phyloP scores from a whole-genome alignment of 208 protist genomes.

The Trichomonas gallinae region DNA sequence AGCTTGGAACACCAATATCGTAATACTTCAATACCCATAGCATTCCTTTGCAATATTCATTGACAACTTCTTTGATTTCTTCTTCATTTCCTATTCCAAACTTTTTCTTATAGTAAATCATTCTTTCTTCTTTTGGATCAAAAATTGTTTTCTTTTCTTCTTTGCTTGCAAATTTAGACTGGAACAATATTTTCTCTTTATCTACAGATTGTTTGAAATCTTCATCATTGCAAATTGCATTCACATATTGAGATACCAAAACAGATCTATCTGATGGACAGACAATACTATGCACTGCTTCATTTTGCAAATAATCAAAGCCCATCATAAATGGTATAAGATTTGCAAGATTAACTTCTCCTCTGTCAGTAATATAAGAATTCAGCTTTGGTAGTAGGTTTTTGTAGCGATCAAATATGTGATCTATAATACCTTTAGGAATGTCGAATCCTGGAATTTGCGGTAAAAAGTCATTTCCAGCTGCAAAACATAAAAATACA shows the following conservation, averaged over 20 bases:
- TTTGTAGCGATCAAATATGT: slow-evolving; percentile 64
- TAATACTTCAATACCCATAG: slow-evolving; percentile 98
- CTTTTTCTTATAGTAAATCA: background rate
- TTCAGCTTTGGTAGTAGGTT: slow-evolving; percentile 51
- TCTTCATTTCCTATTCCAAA: background rate
- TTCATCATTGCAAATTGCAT: background rate
- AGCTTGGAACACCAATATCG: slow-evolving; percentile 80
- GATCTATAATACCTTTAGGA: slow-evolving; percentile 65
- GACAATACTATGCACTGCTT: background rate
- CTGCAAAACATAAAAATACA: slow-evolving; percentile 62
- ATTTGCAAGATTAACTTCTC: background rate
- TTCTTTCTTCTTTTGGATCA: background rate
- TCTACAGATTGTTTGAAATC: background rate
- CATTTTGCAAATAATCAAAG: background rate
- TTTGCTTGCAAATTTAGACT: background rate
- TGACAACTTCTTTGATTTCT: background rate
- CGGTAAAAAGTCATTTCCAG: slow-evolving; percentile 96
- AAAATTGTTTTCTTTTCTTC: background rate
- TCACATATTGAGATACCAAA: background rate
- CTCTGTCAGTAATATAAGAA: slow-evolving; percentile 54
- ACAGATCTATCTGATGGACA: background rate
- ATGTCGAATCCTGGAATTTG: slow-evolving; percentile 77
- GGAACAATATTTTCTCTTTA: too few species aligned
- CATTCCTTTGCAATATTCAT: slow-evolving; percentile 76
- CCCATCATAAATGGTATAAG: background rate